These are phyloP conservation scores for Stipa capillata DNA, from an alignment of 176 grass and related monocot genomes.

Conservation along the genomic window DNA sequence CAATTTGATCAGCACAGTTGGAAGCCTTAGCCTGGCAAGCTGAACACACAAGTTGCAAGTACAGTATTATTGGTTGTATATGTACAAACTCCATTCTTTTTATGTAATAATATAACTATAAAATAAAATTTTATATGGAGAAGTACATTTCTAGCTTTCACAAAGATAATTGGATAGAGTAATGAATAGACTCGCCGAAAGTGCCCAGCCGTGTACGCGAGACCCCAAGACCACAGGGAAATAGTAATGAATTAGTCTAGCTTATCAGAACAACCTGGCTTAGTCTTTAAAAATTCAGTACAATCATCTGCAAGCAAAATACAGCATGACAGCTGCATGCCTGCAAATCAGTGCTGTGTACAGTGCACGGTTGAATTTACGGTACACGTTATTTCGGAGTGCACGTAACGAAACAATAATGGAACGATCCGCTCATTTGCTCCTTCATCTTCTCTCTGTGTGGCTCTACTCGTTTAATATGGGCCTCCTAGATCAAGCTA, in stretches of 20 bases:
- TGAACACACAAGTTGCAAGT: not conserved
- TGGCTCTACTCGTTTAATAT: too few species aligned
- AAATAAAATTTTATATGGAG: not conserved
- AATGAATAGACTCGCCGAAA: constrained; percentile 16
- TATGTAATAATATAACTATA: not conserved
- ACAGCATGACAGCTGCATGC: not conserved
- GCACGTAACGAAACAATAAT: not conserved
- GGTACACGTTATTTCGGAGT: not conserved
- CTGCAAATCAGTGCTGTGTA: not conserved
- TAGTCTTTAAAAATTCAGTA: constrained; percentile 31
- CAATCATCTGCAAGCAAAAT: constrained; percentile 18
- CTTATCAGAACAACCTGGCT: constrained; percentile 39
- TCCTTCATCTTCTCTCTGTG: too few species aligned
- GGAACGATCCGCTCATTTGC: not conserved
- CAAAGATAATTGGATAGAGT: constrained; percentile 4
- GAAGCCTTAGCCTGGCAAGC: not conserved
- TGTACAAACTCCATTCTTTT: not conserved
- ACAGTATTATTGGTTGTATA: not conserved
- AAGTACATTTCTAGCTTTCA: not conserved
- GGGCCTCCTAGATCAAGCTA: too few species aligned
- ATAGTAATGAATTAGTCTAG: constrained; percentile 33
- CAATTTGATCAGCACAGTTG: not conserved
- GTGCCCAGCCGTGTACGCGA: constrained; percentile 9
- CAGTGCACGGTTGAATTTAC: constrained; percentile 18
- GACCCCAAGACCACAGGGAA: constrained; percentile 16